These are phyloP conservation scores for Emiliania huxleyi DNA, from an alignment of 78 protist species.

Conservation along the genomic window DNA sequence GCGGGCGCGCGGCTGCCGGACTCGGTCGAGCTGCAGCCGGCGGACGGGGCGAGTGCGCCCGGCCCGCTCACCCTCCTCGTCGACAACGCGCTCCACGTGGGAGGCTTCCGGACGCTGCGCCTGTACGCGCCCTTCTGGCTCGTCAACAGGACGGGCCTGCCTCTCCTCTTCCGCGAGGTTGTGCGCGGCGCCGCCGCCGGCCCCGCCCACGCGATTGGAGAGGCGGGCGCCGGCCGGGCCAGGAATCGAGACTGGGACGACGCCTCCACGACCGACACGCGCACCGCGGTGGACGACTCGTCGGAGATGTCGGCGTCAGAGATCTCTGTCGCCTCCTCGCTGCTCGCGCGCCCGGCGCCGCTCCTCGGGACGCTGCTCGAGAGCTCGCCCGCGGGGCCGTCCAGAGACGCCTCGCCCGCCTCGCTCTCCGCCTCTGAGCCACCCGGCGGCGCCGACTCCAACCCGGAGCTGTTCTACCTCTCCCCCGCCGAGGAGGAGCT, in stretches of 20 bases:
- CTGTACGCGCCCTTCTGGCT: constrained; percentile 16
- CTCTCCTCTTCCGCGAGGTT: constrained; percentile 7
- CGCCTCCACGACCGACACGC: too few species aligned
- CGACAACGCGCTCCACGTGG: neutral
- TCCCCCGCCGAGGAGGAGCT: neutral
- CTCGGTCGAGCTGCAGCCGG: neutral
- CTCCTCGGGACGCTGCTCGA: too few species aligned
- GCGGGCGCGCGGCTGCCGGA: neutral
- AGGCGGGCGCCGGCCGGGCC: neutral
- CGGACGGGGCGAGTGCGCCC: neutral
- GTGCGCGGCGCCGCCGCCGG: neutral
- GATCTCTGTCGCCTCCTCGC: too few species aligned
- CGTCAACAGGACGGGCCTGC: neutral
- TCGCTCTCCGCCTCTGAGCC: too few species aligned
- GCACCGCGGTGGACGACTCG: too few species aligned
- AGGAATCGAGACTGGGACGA: too few species aligned
- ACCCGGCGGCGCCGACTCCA: too few species aligned
- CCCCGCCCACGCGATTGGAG: neutral
- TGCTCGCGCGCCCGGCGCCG: too few species aligned
- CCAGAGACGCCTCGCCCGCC: too few species aligned
- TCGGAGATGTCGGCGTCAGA: too few species aligned
- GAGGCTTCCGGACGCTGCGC: neutral
- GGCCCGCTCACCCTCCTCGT: neutral
- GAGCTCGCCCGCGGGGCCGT: too few species aligned
- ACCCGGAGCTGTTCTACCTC: too few species aligned